Percentiles rank a stretch among this genome's conserved stretches.
These are phyloP conservation scores for Dothideomycetes sp. DNA, from an alignment of 2,329 filamentous ascomycete genomes.

Conservation along the genomic window DNA sequence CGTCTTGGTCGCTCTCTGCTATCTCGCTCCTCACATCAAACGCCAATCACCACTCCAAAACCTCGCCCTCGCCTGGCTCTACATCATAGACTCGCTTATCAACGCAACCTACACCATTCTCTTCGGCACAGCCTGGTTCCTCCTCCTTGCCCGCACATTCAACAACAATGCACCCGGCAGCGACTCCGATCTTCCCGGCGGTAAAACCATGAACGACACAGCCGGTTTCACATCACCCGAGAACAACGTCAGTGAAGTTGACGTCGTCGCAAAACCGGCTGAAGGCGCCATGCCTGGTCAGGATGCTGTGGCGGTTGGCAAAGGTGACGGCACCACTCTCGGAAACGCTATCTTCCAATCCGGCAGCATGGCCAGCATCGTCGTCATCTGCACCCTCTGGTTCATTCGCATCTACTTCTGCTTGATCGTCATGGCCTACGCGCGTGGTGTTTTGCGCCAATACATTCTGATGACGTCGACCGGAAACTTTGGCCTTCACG, in stretches of 20 bases:
- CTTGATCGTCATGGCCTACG: slow-evolving; percentile 74
- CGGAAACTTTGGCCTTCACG: slow-evolving; percentile 26
- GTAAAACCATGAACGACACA: slow-evolving; percentile 50
- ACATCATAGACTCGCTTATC: slow-evolving; percentile 70
- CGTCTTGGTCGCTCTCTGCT: slow-evolving; percentile 57
- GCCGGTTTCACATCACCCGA: slow-evolving; percentile 57
- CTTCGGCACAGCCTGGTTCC: slow-evolving; percentile 80
- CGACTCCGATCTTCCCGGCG: slow-evolving; percentile 36
- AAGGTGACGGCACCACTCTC: slow-evolving; percentile 34
- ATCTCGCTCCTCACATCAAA: slow-evolving; percentile 71
- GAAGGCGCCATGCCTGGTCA: slow-evolving; percentile 40
- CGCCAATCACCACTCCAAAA: slow-evolving; percentile 69
- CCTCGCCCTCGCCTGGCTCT: slow-evolving; percentile 74
- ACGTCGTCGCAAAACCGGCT: slow-evolving; percentile 42
- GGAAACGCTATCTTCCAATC: slow-evolving; percentile 57
- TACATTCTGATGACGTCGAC: slow-evolving; percentile 43
- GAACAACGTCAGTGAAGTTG: slow-evolving; percentile 47
- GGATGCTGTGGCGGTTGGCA: slow-evolving; percentile 42
- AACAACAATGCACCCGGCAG: slow-evolving; percentile 25
- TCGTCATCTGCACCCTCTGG: slow-evolving; percentile 65
- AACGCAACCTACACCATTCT: slow-evolving; percentile 74
- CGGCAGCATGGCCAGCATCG: slow-evolving; percentile 65
- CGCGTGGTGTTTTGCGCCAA: slow-evolving; percentile 64
- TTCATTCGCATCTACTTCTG: slow-evolving; percentile 73
- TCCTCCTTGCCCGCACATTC: slow-evolving; percentile 55